phyloP scores from a whole-genome alignment of 129 eudicot species.

The Tagetes patula region DNA sequence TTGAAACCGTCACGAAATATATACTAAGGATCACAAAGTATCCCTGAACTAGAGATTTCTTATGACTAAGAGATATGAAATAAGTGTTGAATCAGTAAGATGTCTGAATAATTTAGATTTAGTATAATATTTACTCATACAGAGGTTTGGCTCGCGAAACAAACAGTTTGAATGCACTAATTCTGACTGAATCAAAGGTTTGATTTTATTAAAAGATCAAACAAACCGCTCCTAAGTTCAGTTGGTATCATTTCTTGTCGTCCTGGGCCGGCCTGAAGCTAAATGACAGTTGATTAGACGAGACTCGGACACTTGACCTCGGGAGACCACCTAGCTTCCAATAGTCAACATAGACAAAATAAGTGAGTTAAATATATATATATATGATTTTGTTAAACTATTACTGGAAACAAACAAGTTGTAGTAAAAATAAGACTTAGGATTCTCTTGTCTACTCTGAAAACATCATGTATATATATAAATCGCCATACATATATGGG shows the following conservation, averaged over 20 bases:
- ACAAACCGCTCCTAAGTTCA: too few relatives aligned
- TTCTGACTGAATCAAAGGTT: too few relatives aligned
- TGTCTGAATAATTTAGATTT: too few relatives aligned
- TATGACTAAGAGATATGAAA: too few relatives aligned
- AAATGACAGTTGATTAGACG: not conserved
- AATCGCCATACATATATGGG: conserved; percentile 1
- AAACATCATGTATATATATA: not conserved
- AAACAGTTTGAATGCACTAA: too few relatives aligned
- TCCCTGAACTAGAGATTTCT: too few relatives aligned
- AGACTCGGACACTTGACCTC: not conserved
- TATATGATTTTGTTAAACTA: not conserved
- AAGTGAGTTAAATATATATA: not conserved
- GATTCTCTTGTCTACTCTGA: conserved; percentile 28
- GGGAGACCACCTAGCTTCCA: not conserved
- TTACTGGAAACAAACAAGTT: conserved; percentile 13
- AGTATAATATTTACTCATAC: too few relatives aligned
- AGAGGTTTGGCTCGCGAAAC: too few relatives aligned
- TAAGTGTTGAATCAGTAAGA: too few relatives aligned
- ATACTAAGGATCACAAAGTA: too few relatives aligned
- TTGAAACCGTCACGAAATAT: too few relatives aligned
- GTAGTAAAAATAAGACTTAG: conserved; percentile 20
- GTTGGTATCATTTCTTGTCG: not conserved
- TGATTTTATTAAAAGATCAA: too few relatives aligned
- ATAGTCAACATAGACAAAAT: not conserved
- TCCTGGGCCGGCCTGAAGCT: not conserved